A percentile compares a stretch with the other conserved stretches of the same genome.
Evolutionary conservation across 1,284 basidiomycete genomes (phyloP).

Genomic region (Puccinia hordei): DNA sequence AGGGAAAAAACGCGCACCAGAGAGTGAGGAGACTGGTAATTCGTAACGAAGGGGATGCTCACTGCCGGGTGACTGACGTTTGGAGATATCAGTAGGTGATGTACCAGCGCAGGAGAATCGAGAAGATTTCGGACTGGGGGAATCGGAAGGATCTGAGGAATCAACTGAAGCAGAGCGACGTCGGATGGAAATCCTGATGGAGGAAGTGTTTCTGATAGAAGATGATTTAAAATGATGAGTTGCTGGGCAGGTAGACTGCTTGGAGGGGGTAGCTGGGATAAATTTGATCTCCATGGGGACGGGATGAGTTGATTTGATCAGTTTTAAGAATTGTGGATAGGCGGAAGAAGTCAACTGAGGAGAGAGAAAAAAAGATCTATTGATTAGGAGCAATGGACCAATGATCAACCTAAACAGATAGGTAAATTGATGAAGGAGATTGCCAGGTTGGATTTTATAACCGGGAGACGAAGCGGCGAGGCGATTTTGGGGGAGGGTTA

Average conservation of each 20-base stretch:
- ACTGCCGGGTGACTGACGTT: background rate
- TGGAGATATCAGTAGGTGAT: no score
- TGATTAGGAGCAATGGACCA: background rate
- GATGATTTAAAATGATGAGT: background rate
- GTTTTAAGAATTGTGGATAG: background rate
- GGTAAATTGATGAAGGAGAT: no score
- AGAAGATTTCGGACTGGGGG: slow-evolving; percentile 1
- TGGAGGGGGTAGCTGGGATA: background rate
- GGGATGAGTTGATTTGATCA: background rate
- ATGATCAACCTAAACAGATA: no score
- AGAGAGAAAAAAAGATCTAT: background rate
- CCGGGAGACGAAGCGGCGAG: no score
- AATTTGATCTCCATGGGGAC: background rate
- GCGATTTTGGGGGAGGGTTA: background rate
- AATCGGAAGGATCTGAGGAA: background rate
- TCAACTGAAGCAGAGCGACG: background rate
- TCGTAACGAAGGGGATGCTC: background rate
- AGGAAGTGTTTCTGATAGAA: background rate
- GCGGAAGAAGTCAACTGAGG: no score
- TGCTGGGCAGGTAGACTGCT: slow-evolving; percentile 6
- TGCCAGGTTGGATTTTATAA: no score
- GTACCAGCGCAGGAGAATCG: background rate
- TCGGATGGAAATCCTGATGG: background rate
- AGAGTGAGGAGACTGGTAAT: background rate
- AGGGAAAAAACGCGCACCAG: slow-evolving; percentile 6